Conservation (phyloP, 2,329 filamentous ascomycete genomes). For the Aspergillus udagawae region DNA sequence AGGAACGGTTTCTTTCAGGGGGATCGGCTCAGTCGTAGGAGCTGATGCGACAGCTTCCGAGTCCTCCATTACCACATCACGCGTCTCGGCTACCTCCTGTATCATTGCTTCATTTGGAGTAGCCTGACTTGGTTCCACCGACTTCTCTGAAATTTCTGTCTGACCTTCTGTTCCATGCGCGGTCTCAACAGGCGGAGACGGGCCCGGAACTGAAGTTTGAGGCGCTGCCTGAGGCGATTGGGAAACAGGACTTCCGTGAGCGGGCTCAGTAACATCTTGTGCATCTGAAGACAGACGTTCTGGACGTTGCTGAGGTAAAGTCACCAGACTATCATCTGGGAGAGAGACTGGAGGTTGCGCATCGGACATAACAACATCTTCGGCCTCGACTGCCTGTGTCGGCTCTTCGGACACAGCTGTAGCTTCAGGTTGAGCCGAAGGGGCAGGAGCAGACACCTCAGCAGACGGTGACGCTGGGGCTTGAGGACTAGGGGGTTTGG, state of each 20-base stretch:
- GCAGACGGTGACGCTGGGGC: neutral
- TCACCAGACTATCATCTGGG: neutral
- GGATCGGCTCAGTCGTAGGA: neutral
- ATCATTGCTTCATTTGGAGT: constrained; percentile 3
- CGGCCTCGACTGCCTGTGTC: neutral
- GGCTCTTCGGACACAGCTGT: neutral
- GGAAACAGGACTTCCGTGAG: neutral
- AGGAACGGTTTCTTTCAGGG: constrained; percentile 11
- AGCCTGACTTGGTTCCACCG: constrained; percentile 6
- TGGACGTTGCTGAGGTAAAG: constrained; percentile 2
- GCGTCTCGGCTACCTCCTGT: constrained; percentile 1
- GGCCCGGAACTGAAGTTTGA: neutral
- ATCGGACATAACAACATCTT: constrained; percentile 18
- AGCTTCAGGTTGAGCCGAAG: neutral
- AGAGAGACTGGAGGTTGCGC: constrained; percentile 1
- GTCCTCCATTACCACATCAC: constrained; percentile 7
- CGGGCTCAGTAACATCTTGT: neutral
- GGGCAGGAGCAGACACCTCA: neutral
- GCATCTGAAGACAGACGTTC: neutral
- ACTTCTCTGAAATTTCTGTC: constrained; percentile 5
- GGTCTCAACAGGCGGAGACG: neutral
- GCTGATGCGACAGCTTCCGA: constrained; percentile 1
- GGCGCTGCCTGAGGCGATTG: constrained; percentile 4
- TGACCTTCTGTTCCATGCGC: neutral
- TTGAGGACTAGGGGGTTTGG: constrained; percentile 2